Conservation (phyloP, 2,329 filamentous ascomycete genomes). For the Aspergillus pseudotamarii region DNA sequence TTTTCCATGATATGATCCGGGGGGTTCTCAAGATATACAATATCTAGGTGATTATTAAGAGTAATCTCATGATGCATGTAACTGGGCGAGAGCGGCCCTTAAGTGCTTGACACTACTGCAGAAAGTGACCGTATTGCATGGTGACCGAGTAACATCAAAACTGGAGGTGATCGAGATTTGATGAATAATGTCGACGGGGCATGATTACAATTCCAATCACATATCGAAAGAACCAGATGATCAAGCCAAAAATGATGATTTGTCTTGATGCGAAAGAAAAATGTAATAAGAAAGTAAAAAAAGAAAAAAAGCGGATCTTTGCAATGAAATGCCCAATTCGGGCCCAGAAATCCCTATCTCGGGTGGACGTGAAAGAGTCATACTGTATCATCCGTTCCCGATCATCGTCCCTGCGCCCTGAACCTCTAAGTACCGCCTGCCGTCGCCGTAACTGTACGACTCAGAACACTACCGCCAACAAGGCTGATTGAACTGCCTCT, state of each 20-base stretch:
- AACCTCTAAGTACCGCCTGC: constrained; percentile 7
- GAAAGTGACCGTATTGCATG: neutral
- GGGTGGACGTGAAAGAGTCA: constrained; percentile 21
- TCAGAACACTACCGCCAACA: neutral
- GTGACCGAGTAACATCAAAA: neutral
- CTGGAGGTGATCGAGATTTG: neutral
- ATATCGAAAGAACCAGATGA: neutral
- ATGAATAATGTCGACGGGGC: neutral
- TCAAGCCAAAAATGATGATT: neutral
- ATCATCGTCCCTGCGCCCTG: constrained; percentile 13
- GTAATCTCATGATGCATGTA: neutral
- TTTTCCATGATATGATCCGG: neutral
- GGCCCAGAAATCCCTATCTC: constrained; percentile 17
- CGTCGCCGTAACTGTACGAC: constrained; percentile 9
- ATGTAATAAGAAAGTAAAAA: constrained; percentile 5
- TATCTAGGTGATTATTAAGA: neutral
- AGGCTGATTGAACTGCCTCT: constrained; percentile 1
- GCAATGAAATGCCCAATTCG: constrained; percentile 14
- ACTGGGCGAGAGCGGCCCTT: neutral
- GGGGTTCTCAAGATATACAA: neutral
- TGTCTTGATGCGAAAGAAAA: constrained; percentile 2
- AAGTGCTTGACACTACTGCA: neutral
- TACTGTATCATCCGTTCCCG: constrained; percentile 20
- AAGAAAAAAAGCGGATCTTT: constrained; percentile 7
- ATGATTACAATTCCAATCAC: neutral